Percentiles rank a stretch among this genome's conserved stretches.
phyloP scores from a whole-genome alignment of 2,329 filamentous ascomycete species.

The Cordyceps tenuipes region DNA sequence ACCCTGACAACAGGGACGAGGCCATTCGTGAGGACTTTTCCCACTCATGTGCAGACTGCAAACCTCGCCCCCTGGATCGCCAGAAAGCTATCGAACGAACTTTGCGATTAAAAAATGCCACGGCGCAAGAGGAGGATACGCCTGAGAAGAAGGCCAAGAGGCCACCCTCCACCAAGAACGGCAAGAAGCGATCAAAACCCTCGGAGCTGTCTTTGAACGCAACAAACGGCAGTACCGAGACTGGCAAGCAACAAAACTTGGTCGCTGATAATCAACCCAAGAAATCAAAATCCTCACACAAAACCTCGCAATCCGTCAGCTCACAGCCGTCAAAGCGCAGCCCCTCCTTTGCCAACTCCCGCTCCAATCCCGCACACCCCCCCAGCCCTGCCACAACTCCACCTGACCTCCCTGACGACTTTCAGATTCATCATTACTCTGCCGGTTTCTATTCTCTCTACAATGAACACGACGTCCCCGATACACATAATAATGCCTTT shows the following conservation, averaged over 20 bases:
- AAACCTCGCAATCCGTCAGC: constrained; percentile 65
- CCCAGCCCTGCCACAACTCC: constrained; percentile 72
- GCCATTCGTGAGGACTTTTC: constrained; percentile 62
- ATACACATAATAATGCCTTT: constrained; percentile 66
- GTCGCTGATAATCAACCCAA: constrained; percentile 54
- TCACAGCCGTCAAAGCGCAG: constrained; percentile 59
- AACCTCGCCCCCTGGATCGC: constrained; percentile 65
- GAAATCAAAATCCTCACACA: constrained; percentile 75
- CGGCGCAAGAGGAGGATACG: constrained; percentile 35
- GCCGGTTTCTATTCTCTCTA: constrained; percentile 68
- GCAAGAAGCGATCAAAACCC: constrained; percentile 73
- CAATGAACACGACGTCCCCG: constrained; percentile 51
- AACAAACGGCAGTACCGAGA: constrained; percentile 51
- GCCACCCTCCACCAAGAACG: constrained; percentile 69
- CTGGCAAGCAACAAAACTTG: constrained; percentile 37
- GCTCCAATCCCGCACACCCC: constrained; percentile 50
- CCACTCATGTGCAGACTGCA: constrained; percentile 86
- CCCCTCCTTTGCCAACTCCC: constrained; percentile 55
- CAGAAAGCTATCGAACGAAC: constrained; percentile 65
- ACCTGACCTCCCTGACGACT: constrained; percentile 54
- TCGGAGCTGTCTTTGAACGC: constrained; percentile 59
- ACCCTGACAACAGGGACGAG: constrained; percentile 63
- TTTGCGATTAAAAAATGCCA: constrained; percentile 48
- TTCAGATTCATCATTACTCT: constrained; percentile 61
- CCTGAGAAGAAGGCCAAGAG: constrained; percentile 67